Evolutionary conservation across 1,284 basidiomycete species (phyloP), one percentile per base, ranked within the genome.

Genomic region (Ganoderma sinense): DNA sequence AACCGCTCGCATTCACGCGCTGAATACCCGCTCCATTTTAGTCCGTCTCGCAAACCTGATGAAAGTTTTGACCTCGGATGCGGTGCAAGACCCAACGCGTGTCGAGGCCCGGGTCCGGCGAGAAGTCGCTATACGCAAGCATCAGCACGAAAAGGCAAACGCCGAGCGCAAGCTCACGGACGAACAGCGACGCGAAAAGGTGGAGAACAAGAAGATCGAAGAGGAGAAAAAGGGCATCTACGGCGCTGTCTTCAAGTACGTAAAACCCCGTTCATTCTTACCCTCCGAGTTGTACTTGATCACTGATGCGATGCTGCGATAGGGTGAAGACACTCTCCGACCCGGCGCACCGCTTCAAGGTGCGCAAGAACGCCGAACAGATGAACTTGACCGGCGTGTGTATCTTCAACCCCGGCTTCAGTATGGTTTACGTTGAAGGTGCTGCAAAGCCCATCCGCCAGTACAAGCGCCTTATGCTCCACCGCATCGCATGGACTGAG

Each of bases 11-110:
- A 20, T 61, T 26, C 67, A 36, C 8, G 23, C 60, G 31, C 58
- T 67, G 69, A 75, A 75, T 56, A 64, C 61, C 14, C 61, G 29
- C 18, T 16, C 5, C 62, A 64, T 59, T 73, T 7, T 77, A 96
- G 97, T 99, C 69, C 95, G 97, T 63, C 86, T 99, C 68, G 91
- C 94, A 58, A 99, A 99, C 82, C 84, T 99, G 78, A 99, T 99
- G 97, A 97, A 97, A 78, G 98, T 99, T 16, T 86, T 99, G 51
- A 98, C 97, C 0, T 95, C 95, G 13, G 97, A 99, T 79, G 97
- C 97, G 0, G 93, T 99, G 14, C 94, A 97, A 85, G 98, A 99
- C 79, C 96, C 98, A 1, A 99, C 98, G 2, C 94, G 97, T 74
- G 95, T 99, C 16, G 98, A 99, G 82, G 97, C 97, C 5, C 91